These are phyloP conservation scores for Trametes coccinea DNA, from an alignment of 768 basidiomycete species.

Conservation along the genomic window DNA sequence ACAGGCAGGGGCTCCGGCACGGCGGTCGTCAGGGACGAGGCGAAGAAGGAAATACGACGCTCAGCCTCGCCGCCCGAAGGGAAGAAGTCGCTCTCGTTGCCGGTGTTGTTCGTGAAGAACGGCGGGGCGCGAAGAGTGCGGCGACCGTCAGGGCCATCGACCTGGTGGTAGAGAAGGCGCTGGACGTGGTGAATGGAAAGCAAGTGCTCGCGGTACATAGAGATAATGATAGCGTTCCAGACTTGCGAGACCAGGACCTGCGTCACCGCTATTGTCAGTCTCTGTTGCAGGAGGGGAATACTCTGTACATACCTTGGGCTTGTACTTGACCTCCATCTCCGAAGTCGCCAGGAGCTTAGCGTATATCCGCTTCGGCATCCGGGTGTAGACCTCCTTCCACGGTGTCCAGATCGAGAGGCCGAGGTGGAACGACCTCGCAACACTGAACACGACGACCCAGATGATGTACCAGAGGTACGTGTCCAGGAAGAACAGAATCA, in stretches of 20 bases:
- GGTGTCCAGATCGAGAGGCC: slow-evolving; percentile 99
- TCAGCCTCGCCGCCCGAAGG: slow-evolving; percentile 93
- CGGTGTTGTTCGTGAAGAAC: slow-evolving; percentile 94
- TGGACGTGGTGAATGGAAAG: slow-evolving; percentile 98
- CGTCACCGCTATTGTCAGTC: background rate
- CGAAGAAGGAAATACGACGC: slow-evolving; percentile 97
- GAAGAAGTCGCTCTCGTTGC: slow-evolving; percentile 84
- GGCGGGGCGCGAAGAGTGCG: slow-evolving; percentile 93
- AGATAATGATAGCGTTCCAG: slow-evolving; percentile 99
- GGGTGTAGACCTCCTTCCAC: slow-evolving; percentile 96
- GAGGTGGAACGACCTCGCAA: slow-evolving; percentile 85
- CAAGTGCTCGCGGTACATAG: slow-evolving; percentile 99
- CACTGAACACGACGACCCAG: slow-evolving; percentile 95
- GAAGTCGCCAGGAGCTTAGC: slow-evolving; percentile 93
- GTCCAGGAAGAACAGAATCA: slow-evolving; percentile 97
- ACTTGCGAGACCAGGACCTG: slow-evolving; percentile 95
- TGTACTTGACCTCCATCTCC: slow-evolving; percentile 99
- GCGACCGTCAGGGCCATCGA: slow-evolving; percentile 85
- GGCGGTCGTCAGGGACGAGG: slow-evolving; percentile 93
- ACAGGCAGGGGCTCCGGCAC: slow-evolving; percentile 94
- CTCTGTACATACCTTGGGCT: slow-evolving; percentile 73
- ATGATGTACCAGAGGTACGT: slow-evolving; percentile 99
- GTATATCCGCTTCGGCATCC: slow-evolving; percentile 96
- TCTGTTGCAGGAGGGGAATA: background rate
- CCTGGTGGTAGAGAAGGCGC: slow-evolving; percentile 95